Conservation (phyloP, 75 land plant genomes). For the Picea glauca region DNA sequence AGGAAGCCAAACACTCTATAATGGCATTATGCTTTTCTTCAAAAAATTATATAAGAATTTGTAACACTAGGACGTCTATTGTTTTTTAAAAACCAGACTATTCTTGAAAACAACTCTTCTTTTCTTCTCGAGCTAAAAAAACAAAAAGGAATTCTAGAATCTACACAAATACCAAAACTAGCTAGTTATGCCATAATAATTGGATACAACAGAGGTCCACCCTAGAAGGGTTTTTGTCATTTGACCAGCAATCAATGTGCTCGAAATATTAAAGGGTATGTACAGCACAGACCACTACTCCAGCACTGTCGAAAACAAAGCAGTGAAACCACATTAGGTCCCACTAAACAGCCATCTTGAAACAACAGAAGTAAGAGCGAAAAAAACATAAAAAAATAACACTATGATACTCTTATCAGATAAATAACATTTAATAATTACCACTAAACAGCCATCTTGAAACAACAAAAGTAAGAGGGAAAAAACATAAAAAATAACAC, state of each 20-base stretch:
- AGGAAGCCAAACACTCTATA: too few species aligned
- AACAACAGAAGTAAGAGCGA: neutral
- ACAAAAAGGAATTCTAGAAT: too few species aligned
- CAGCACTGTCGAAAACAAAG: slow-evolving; percentile 61
- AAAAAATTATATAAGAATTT: too few species aligned
- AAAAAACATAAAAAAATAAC: neutral
- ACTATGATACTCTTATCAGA: slow-evolving; percentile 3
- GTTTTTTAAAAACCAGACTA: too few species aligned
- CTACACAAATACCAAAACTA: too few species aligned
- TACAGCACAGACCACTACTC: slow-evolving; percentile 93
- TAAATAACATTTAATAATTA: slow-evolving; percentile 21
- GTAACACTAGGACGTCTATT: too few species aligned
- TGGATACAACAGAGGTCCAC: too few species aligned
- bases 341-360: neutral
- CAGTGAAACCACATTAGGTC: neutral
- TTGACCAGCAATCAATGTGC: slow-evolving; percentile 21
- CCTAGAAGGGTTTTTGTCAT: neutral
- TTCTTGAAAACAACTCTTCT: too few species aligned
- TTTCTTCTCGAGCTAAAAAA: too few species aligned
- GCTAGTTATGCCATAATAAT: too few species aligned
- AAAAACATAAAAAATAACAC: neutral
- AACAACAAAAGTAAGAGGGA: neutral
- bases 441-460: slow-evolving; percentile 35
- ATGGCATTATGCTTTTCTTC: too few species aligned
- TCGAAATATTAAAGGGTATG: slow-evolving; percentile 84